Evolutionary conservation across 192 early-diverging fungal species (phyloP), one percentile per base, ranked within the genome.

Genomic region (Lobulomyces angularis): DNA sequence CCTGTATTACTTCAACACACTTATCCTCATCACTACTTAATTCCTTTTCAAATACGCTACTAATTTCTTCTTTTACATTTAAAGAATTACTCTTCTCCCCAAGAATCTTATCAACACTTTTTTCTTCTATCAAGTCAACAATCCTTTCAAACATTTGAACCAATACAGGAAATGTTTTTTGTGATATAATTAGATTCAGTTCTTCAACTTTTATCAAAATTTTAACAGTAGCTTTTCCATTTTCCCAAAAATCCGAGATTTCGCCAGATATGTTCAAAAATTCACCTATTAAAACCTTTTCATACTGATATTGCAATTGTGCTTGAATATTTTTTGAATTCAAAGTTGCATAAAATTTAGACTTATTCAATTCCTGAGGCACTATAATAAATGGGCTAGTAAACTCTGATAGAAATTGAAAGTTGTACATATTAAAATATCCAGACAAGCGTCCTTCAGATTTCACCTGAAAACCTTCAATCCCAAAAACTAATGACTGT

Each of bases 281-380:
- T 6, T 76, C 55, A 14, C 80, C 27, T 26, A 81, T 65, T 25
- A 84, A 43, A 17, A 86, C 74, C 25, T 71, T 67, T 51, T 86
- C 81, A 58, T 81, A 81, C 41, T 86, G 81, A 29, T 80, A 84
- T n/a, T 77, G 65, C 11, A 84, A 55, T 33, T 68, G 68, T 0
- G 76, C 68, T 30, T 61, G 59, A 22, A 77, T 39, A 25, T 50
- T 38, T 17, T 78, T 51, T 56, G n/a, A 77, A 43, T 19, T 46
- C 20, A 27, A 37, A n/a, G 33, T 52, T 1, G 20, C 49, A 6
- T 39, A n/a, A n/a, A n/a, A n/a, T n/a, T n/a, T n/a, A n/a, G n/a
- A n/a, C n/a, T n/a, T n/a, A n/a, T n/a, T n/a, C n/a, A n/a, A n/a
- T n/a, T n/a, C n/a, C n/a, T n/a, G n/a, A n/a, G n/a, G n/a, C n/a